Base-by-base conservation (phyloP, 495 filamentous ascomycete genomes). In the Umbilicaria muhlenbergii region DNA sequence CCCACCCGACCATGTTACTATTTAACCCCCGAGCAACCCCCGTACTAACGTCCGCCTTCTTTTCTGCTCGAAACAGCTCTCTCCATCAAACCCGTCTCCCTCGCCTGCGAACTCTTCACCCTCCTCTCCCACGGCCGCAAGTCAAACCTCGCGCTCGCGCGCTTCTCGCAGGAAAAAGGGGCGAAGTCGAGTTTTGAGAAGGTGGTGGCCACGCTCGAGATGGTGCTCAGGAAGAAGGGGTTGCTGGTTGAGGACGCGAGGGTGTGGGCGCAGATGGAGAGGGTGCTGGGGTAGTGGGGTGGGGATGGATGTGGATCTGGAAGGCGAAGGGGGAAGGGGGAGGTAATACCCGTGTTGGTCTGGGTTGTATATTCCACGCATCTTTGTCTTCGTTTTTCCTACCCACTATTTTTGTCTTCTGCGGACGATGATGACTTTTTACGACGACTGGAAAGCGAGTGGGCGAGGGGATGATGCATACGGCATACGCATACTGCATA, bases 101-200 rank as follows among this genome's bases (percentile, higher is more conserved):
- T 96, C 54, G 80, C 83, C 3, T 71, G 75, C 37, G 85, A 95
- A 54, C 70, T 96, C 51, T 88, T 84, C 61, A 83, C 77, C 10
- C 75, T 92, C 11, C 79, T 88, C 31, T 82, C 92, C 57, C 80
- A 85, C 48, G 82, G 83, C 19, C 62, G 63, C 32, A 74, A 70
- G 51, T 69, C 75, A 42, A 74, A 74, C 44, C 70, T 94, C 14
- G 79, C 77, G 58, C 73, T 94, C 36, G 83, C 80, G 18, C 77
- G 83, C 13, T 83, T 95, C 62, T 86, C 80, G 24, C 89, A 94
- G 54, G 83, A 88, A 53, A 75, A 77, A 37, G 91, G 91, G 14
- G 86, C 88, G 0, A 88, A 83, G 1, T 81, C 75, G 42, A 86
- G 80, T 24, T 92, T 98, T 63, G 68, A 82, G 52, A 76, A 75